These are phyloP conservation scores for Exsudoporus frostii DNA, from an alignment of 768 basidiomycete species.

Conservation along the genomic window DNA sequence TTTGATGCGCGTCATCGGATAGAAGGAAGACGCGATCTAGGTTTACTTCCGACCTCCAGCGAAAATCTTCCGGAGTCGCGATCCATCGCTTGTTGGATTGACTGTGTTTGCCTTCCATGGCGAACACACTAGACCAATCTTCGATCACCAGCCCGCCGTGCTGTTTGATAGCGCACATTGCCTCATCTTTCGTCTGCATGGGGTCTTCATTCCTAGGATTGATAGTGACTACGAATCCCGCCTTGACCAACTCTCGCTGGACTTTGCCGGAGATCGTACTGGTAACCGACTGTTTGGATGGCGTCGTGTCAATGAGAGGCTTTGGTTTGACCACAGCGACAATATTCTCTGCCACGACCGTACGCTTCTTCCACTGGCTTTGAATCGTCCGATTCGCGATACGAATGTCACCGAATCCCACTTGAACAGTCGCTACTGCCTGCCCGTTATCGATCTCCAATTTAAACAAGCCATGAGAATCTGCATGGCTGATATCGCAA, in stretches of 20 bases:
- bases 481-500: conserved; percentile 30
- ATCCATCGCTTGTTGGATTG: conserved; percentile 50
- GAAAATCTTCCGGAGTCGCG: conserved; percentile 45
- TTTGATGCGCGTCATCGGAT: conserved; percentile 62
- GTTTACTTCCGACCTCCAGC: conserved; percentile 38
- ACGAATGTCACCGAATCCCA: conserved; percentile 40
- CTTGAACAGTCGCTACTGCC: conserved; percentile 21
- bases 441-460: conserved; percentile 41
- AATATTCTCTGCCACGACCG: conserved; percentile 41
- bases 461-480: conserved; percentile 29
- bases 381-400: conserved; percentile 51
- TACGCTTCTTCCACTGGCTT: conserved; percentile 53
- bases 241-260: conserved; percentile 42
- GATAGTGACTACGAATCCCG: conserved; percentile 60
- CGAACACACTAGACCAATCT: conserved; percentile 56
- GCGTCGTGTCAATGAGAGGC: conserved; percentile 39
- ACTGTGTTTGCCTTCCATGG: conserved; percentile 50
- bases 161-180: conserved; percentile 43
- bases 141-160: conserved; percentile 59
- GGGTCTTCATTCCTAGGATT: conserved; percentile 35
- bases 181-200: conserved; percentile 40
- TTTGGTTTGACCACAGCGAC: conserved; percentile 40
- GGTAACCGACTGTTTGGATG: conserved; percentile 43
- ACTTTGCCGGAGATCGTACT: conserved; percentile 35
- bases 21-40: conserved; percentile 57